Conservation (phyloP, 768 basidiomycete species). For the Suillus sp. region DNA sequence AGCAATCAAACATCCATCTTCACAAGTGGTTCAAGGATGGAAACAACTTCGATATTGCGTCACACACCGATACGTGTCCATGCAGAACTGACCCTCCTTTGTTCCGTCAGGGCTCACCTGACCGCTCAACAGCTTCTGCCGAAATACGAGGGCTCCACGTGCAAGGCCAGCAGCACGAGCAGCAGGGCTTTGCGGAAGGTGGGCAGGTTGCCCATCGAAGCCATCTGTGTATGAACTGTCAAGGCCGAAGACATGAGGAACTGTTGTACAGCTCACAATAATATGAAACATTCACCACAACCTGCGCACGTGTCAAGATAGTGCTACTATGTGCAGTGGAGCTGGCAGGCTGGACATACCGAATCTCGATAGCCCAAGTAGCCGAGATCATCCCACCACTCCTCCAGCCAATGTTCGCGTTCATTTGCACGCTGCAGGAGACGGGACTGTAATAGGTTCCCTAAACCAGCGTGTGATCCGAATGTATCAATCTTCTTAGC, state of each 20-base stretch:
- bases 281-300: constrained; percentile 92
- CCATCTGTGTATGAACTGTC: constrained; percentile 57
- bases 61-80: constrained; percentile 81
- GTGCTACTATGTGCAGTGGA: constrained; percentile 4
- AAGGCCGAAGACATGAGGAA: constrained; percentile 9
- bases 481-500: constrained; percentile 71
- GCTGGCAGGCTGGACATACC: constrained; percentile 40
- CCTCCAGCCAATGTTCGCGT: constrained; percentile 81
- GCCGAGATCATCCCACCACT: constrained; percentile 90
- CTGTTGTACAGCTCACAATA: constrained; percentile 60
- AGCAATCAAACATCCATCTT: constrained; percentile 94
- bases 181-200: constrained; percentile 57
- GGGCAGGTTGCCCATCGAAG: constrained; percentile 65
- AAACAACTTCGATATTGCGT: not conserved
- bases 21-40: constrained; percentile 4
- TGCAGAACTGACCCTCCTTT: constrained; percentile 74
- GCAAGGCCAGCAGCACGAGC: constrained; percentile 73
- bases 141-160: constrained; percentile 73
- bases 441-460: constrained; percentile 61
- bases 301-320: constrained; percentile 41
- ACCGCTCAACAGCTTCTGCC: constrained; percentile 68
- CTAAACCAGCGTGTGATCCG: constrained; percentile 41
- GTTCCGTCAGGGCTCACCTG: constrained; percentile 63
- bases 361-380: constrained; percentile 89
- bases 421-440: constrained; percentile 57